Base-by-base conservation (phyloP, 148 eudicot species). In the Rheum nobile region DNA sequence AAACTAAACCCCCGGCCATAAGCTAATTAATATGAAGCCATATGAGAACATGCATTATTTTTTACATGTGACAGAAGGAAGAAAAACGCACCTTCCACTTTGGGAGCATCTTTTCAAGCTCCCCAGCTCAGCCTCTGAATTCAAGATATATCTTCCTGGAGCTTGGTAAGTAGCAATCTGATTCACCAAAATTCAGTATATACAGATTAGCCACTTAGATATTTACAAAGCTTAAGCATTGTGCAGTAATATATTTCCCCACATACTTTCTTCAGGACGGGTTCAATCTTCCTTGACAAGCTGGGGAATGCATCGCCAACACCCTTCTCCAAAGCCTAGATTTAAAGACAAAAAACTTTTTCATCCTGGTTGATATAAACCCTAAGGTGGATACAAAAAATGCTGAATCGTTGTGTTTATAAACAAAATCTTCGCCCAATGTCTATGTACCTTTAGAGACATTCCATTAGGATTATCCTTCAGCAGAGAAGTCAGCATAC, bases 301-400 rank as follows among this genome's bases (percentile, higher is more conserved):
- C 81, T 83, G 26, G 92, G 92, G 47, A 84, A 69, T 76, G 77
- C 21, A 74, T 88, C 91, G 37, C 91, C 96, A 78, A 90, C 82
- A 78, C 97, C 91, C 88, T 89, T 96, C 84, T 92, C 99, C 83
- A 96, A 78, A 50, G 86, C 90, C 97, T 96, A 74, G 34, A 74
- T 68, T 70, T 21, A 37, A 24, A 32, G 21, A 34, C 22, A 5
- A 7, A 55, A 10, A 32, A n/a, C 9, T 0, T 14, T 31, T 31
- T 32, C 17, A 65, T 65, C 38, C 10, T 16, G 39, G 2, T 65
- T 65, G 39, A 6, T 63, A 31, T 32, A 14, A 29, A 63, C 28
- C 32, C 17, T 11, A 28, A 59, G 17, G 10, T 59, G 34, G 37
- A 65, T 32, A 65, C 39, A 31, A 14, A 65, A 29, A 32, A 26